Evolutionary conservation across 768 basidiomycete species (phyloP).

Genomic region (Pleurotus tuber-regium): DNA sequence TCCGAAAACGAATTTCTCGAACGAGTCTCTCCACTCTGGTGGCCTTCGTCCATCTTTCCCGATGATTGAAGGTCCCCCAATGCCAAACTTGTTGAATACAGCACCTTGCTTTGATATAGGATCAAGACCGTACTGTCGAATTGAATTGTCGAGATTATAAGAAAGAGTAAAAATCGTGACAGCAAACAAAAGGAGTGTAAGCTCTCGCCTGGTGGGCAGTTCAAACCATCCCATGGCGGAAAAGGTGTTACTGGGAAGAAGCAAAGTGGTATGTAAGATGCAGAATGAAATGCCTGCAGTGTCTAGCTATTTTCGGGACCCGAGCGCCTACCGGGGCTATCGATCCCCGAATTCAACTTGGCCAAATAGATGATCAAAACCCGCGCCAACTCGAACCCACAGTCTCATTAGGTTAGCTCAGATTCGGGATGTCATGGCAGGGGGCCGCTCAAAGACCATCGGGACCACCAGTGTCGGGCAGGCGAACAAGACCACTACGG

Average conservation of each 20-base stretch:
- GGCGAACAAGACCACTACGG: not conserved
- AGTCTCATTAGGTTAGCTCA: not conserved
- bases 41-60: slow-evolving; percentile 47
- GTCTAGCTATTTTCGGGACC: too few relatives aligned
- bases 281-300: too few relatives aligned
- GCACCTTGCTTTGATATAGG: slow-evolving; percentile 34
- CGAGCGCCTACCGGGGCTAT: too few relatives aligned
- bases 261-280: too few relatives aligned
- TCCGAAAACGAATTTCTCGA: slow-evolving; percentile 67
- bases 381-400: not conserved
- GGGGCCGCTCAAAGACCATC: slow-evolving; percentile 2
- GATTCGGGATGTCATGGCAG: not conserved
- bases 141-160: slow-evolving; percentile 69
- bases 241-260: too few relatives aligned
- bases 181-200: slow-evolving; percentile 64
- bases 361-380: too few relatives aligned
- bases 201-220: slow-evolving; percentile 71
- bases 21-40: slow-evolving; percentile 49
- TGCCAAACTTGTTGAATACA: slow-evolving; percentile 37
- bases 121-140: slow-evolving; percentile 50
- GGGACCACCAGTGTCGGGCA: not conserved
- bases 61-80: slow-evolving; percentile 34
- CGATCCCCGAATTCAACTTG: too few relatives aligned
- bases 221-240: slow-evolving; percentile 59
- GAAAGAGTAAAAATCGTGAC: slow-evolving; percentile 66